Evolutionary conservation across 495 filamentous ascomycete species (phyloP).

Genomic region (Penicillium arizonense): DNA sequence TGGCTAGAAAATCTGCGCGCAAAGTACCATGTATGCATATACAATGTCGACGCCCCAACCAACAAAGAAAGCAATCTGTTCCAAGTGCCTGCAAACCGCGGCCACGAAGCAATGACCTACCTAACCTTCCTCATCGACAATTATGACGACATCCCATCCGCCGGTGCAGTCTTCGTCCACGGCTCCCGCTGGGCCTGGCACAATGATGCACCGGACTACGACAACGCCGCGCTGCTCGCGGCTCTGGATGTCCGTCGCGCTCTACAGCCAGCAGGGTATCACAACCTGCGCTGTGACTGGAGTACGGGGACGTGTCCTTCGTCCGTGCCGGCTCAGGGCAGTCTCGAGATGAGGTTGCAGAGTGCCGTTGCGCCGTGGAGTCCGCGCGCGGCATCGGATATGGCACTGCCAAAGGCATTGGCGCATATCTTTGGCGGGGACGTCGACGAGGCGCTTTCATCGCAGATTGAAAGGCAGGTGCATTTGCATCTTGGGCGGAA

Average conservation of each 20-base stretch:
- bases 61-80: conserved; percentile 34
- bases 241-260: conserved; percentile 32
- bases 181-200: conserved; percentile 46
- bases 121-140: conserved; percentile 67
- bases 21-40: conserved; percentile 45
- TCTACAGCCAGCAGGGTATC: conserved; percentile 34
- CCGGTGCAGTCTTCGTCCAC: conserved; percentile 44
- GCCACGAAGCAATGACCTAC: conserved; percentile 68
- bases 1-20: conserved; percentile 34
- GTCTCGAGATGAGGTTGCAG: conserved; percentile 37
- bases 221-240: conserved; percentile 37
- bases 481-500: conserved; percentile 23
- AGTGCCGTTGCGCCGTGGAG: conserved; percentile 37
- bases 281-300: conserved; percentile 49
- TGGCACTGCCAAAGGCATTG: conserved; percentile 29
- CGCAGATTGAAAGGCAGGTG: neutral
- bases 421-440: conserved; percentile 32
- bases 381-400: conserved; percentile 39
- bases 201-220: conserved; percentile 41
- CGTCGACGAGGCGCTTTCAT: neutral
- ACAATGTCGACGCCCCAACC: conserved; percentile 53
- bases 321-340: conserved; percentile 32
- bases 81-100: conserved; percentile 63
- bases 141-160: conserved; percentile 55
- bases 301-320: conserved; percentile 37